phyloP scores from a whole-genome alignment of 495 filamentous ascomycete genomes.

The Corynascus novoguineensis region DNA sequence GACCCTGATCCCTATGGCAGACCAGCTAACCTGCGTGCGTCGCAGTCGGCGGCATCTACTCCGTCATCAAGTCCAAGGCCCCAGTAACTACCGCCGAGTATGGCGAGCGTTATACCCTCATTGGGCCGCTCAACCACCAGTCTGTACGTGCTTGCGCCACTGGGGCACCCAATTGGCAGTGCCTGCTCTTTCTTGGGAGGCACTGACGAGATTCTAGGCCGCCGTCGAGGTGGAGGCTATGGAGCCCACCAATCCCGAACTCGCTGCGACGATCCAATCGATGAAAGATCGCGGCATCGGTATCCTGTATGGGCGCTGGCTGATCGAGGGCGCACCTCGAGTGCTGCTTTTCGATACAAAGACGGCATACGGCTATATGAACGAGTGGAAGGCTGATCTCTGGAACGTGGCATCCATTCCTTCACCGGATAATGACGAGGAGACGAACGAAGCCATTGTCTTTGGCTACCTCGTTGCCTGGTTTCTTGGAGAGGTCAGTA shows the following conservation, averaged over 20 bases:
- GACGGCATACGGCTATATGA: constrained; percentile 81
- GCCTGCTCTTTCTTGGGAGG: not conserved
- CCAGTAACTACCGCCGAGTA: constrained; percentile 97
- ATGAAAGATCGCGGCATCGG: constrained; percentile 90
- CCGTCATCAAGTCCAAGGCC: constrained; percentile 96
- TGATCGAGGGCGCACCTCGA: constrained; percentile 92
- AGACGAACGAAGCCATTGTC: constrained; percentile 96
- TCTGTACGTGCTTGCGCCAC: constrained; percentile 55
- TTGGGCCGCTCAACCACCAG: constrained; percentile 85
- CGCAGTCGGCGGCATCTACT: constrained; percentile 95
- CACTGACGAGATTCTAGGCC: constrained; percentile 47
- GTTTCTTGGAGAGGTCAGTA: constrained; percentile 90
- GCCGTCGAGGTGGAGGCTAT: constrained; percentile 94
- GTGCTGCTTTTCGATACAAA: constrained; percentile 93
- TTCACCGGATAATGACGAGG: constrained; percentile 80
- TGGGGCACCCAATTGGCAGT: not conserved
- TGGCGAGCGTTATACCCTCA: constrained; percentile 93
- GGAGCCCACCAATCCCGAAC: constrained; percentile 70
- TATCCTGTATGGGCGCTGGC: constrained; percentile 90
- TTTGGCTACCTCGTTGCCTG: constrained; percentile 97
- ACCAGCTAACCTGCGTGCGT: constrained; percentile 10
- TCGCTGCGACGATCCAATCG: constrained; percentile 74
- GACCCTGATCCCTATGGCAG: not conserved
- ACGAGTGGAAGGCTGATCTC: constrained; percentile 96
- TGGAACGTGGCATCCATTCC: constrained; percentile 94